Evolutionary conservation across 129 eudicot species (phyloP), one percentile per base, ranked within the genome.

Genomic region (Flaveria brownii): DNA sequence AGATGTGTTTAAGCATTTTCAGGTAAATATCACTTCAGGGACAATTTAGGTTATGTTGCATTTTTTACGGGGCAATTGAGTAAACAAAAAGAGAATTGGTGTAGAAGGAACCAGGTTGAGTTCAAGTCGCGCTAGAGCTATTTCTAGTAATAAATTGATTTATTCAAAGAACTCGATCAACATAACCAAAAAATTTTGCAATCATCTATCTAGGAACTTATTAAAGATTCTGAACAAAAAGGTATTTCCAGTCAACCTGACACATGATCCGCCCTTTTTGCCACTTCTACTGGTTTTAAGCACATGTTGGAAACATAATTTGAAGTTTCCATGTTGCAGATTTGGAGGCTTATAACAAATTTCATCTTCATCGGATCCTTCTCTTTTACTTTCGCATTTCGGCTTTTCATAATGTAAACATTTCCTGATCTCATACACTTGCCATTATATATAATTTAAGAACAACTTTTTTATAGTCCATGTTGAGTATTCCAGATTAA

Each of bases 291-390:
- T 50, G 43, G 20, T 70, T 46, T 70, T 56, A 56, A 55, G 68
- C 22, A 20, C 30, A 8, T 74, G 6, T 43, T 2, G 6, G 78
- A 14, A 25, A 15, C 39, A 22, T 42, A 13, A 9, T 39, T 68
- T 30, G n/a, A 50, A 47, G 57, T 65, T 69, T 41, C 30, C 36
- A 52, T 59, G 71, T 10, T 82, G 78, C 87, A 89, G 95, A 82
- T 89, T 59, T 89, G 95, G 91, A 89, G 87, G 83, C 91, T 89
- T 57, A 55, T 89, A 67, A 86, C 89, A 3, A 87, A 85, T 43
- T 86, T 89, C 81, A 50, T 89, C 57, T 89, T 86, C 83, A 76
- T 89, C 28, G 91, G 90, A 39, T 64, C 79, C n/a, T 89, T 84
- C 85, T 89, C 95, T 1, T 39, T 86, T 0, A 30, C 85, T 28